Evolutionary conservation across 2,329 filamentous ascomycete species (phyloP), one percentile per base, ranked within the genome.

Genomic region (Aspergillus sp.): DNA sequence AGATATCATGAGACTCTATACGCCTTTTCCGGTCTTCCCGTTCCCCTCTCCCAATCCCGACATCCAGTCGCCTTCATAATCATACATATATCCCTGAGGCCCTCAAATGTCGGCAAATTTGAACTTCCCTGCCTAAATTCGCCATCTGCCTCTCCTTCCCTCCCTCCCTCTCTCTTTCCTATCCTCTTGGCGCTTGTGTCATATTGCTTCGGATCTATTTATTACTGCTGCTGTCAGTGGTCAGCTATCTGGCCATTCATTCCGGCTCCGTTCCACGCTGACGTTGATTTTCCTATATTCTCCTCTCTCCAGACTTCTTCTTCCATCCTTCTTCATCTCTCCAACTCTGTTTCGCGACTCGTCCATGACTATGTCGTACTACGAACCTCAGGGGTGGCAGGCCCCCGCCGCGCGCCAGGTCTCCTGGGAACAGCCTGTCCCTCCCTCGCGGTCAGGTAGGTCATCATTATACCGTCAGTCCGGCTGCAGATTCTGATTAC

Each of bases 391-490:
- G 58, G 67, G 71, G 62, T 84, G 81, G 79, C 74, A 80, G 52
- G 76, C 78, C 52, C 73, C 79, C 54, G 48, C 61, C 46, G 73
- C 75, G 59, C 78, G 80, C 59, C 83, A 85, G 71, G 67, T 77
- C 26, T 82, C 81, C 41, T 88, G 84, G 84, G 85, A 88, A 59
- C 82, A 86, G 62, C 82, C 82, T 55, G 78, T 78, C 49, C 83
- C 83, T 52, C 83, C 83, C 35, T 84, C 83, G 57, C 81, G 83
- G 62, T 87, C 84, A 65, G 82, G 81, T 85, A 79, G 64, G 75
- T 27, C 46, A 19, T 19, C 19, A 19, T 19, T 19, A 19, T 19
- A 19, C 19, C 19, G 19, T 19, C 19, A 19, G 19, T 19, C 19
- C 19, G 19, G 19, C 19, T 19, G 19, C 19, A 19, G 19, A 47